Percentiles rank a stretch among this genome's conserved stretches.
Evolutionary conservation across 768 basidiomycete species (phyloP).

Genomic region (Mrakia blollopis): DNA sequence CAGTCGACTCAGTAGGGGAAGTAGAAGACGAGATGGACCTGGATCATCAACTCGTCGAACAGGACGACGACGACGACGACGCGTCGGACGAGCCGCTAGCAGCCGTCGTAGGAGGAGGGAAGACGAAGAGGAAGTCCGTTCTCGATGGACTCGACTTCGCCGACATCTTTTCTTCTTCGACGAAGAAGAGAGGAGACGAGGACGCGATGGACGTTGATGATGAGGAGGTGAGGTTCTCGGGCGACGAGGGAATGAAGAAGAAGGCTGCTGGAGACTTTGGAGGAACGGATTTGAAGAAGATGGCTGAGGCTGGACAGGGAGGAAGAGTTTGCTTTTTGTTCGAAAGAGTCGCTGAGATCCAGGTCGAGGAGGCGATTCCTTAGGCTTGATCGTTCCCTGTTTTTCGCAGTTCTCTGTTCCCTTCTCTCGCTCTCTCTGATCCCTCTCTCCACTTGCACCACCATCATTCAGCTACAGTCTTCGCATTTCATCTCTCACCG

Average conservation of each 20-base stretch:
- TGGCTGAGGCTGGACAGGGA: conserved; percentile 14
- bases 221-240: background rate
- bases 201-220: conserved; percentile 8
- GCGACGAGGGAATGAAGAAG: background rate
- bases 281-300: conserved; percentile 7
- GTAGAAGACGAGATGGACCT: background rate
- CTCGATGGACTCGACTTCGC: background rate
- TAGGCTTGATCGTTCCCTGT: too few species aligned
- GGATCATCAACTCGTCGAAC: background rate
- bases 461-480: too few species aligned
- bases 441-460: too few species aligned
- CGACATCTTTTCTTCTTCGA: background rate
- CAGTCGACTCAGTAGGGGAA: background rate
- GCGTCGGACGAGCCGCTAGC: background rate
- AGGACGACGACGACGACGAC: conserved; percentile 13
- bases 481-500: too few species aligned
- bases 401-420: too few species aligned
- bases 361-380: too few species aligned
- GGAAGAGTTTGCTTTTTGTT: conserved; percentile 28
- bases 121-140: background rate
- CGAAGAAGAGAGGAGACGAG: background rate
- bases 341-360: conserved; percentile 11
- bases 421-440: too few species aligned
- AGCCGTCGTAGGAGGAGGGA: background rate
- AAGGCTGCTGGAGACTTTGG: background rate